Conservation (phyloP, 805 yeast species). For the Candida silvatica region DNA sequence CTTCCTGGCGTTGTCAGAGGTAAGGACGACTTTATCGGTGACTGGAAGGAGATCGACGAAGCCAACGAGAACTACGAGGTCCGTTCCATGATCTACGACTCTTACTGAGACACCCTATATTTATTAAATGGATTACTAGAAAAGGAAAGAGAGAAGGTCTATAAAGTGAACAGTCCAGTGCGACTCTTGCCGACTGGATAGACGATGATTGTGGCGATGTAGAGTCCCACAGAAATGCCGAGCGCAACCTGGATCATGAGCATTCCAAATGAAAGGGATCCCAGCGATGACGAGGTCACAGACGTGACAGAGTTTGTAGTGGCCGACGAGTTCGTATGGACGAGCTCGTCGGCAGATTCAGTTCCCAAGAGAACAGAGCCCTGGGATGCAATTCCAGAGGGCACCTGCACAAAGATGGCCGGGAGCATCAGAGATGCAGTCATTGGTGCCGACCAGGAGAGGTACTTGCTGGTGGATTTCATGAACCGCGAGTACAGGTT, state of each 20-base stretch:
- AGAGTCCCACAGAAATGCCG: conserved; percentile 90
- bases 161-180: conserved; percentile 79
- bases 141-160: conserved; percentile 3
- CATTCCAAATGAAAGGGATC: conserved; percentile 52
- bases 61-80: conserved; percentile 75
- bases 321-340: conserved; percentile 26
- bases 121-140: background rate
- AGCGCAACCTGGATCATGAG: conserved; percentile 90
- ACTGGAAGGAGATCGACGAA: conserved; percentile 78
- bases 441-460: conserved; percentile 30
- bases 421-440: conserved; percentile 96
- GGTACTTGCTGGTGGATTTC: conserved; percentile 42
- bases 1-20: conserved; percentile 85
- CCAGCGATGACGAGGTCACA: conserved; percentile 3
- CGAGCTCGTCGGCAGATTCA: conserved; percentile 60
- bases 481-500: conserved; percentile 82
- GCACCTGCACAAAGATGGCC: conserved; percentile 90
- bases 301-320: conserved; percentile 14
- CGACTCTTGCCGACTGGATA: conserved; percentile 90
- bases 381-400: conserved; percentile 89
- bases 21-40: conserved; percentile 73
- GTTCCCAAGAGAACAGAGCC: conserved; percentile 80
- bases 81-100: conserved; percentile 55
- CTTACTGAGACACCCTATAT: conserved; percentile 27
- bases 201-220: conserved; percentile 81